A percentile compares a stretch with the other conserved stretches of the same genome.
phyloP scores from a whole-genome alignment of 1,284 basidiomycete species.

The Vanrija humicola region DNA sequence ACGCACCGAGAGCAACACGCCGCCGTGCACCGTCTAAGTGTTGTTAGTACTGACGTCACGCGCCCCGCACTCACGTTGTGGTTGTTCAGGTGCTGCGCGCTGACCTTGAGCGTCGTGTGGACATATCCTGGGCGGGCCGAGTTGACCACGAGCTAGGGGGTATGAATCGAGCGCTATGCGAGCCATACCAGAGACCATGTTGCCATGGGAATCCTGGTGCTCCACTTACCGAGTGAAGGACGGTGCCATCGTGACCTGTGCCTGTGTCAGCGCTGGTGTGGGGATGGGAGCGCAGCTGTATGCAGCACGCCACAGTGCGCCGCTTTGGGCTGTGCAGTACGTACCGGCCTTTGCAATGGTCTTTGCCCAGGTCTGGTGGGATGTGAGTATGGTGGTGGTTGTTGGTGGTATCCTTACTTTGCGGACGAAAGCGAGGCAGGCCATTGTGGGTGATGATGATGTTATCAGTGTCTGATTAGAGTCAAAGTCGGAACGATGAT shows the following conservation, averaged over 20 bases:
- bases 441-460: conserved; percentile 8
- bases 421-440: conserved; percentile 30
- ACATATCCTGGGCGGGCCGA: conserved; percentile 38
- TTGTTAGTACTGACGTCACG: conserved; percentile 2
- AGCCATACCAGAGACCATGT: too few relatives aligned
- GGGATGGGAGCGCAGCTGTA: too few relatives aligned
- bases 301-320: background rate
- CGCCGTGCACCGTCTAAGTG: conserved; percentile 47
- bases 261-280: background rate
- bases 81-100: conserved; percentile 46
- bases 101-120: conserved; percentile 36
- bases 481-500: too few relatives aligned
- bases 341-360: conserved; percentile 39
- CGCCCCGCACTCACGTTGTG: conserved; percentile 34
- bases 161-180: background rate
- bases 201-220: background rate
- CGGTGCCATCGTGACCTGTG: conserved; percentile 26
- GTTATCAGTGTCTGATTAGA: too few relatives aligned
- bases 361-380: conserved; percentile 28
- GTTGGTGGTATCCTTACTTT: conserved; percentile 12
- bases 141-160: conserved; percentile 25
- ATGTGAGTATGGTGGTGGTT: background rate
- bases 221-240: conserved; percentile 6
- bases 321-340: background rate
- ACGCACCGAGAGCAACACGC: conserved; percentile 44